Conservation (phyloP, 805 yeast genomes). For the Wickerhamomyces rabaulensis region DNA sequence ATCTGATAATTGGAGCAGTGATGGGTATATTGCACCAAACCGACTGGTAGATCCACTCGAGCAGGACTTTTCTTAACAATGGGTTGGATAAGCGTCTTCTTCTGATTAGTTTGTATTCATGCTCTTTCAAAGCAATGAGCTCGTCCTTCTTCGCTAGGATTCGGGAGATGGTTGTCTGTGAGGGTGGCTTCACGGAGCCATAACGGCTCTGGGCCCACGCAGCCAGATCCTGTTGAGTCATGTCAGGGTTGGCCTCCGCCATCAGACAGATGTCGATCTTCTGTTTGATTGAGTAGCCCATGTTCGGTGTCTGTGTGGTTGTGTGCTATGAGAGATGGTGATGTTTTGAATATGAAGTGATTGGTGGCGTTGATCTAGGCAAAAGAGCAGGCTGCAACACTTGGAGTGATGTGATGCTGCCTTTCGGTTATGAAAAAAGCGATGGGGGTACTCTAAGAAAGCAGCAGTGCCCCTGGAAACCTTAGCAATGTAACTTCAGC, state of each 20-base stretch:
- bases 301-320: constrained; percentile 10
- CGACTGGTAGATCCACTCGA: constrained; percentile 68
- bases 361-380: not conserved
- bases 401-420: not conserved
- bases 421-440: not conserved
- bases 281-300: constrained; percentile 58
- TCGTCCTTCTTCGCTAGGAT: constrained; percentile 53
- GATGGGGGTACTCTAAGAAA: not conserved
- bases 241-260: constrained; percentile 60
- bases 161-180: constrained; percentile 64
- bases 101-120: constrained; percentile 45
- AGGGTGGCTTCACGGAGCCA: constrained; percentile 48
- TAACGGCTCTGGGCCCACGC: constrained; percentile 56
- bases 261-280: constrained; percentile 63
- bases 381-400: not conserved
- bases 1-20: constrained; percentile 57
- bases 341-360: not conserved
- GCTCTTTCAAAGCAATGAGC: constrained; percentile 42
- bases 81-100: constrained; percentile 45
- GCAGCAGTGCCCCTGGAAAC: not conserved
- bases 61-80: constrained; percentile 50
- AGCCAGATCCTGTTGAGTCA: constrained; percentile 65
- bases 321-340: not conserved
- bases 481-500: not conserved
- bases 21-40: constrained; percentile 64